Conservation (phyloP, 2,329 filamentous ascomycete genomes). For the Ambrosiella cleistominuta region DNA sequence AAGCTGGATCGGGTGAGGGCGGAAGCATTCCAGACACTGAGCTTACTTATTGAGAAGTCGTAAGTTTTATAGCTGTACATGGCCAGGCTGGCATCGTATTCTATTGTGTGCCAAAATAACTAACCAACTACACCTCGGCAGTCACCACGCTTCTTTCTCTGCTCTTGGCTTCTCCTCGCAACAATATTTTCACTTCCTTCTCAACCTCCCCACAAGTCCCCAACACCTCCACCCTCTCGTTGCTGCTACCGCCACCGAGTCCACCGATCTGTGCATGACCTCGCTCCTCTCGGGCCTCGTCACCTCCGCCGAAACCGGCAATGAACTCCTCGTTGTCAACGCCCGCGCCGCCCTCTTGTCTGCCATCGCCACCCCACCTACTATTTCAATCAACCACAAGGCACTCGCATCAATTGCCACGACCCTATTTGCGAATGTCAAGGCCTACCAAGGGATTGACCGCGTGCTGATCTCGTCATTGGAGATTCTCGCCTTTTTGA, state of each 20-base stretch:
- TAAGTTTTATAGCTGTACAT: constrained; percentile 19
- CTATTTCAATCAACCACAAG: constrained; percentile 6
- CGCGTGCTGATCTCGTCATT: constrained; percentile 58
- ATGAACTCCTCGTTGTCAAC: constrained; percentile 55
- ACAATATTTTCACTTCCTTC: constrained; percentile 38
- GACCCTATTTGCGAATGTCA: constrained; percentile 38
- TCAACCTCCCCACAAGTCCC: constrained; percentile 26
- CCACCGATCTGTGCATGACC: constrained; percentile 26
- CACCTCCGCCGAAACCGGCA: constrained; percentile 60
- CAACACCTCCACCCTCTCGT: constrained; percentile 23
- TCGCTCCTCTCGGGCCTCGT: constrained; percentile 49
- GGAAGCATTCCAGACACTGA: constrained; percentile 40
- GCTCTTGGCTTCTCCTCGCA: constrained; percentile 37
- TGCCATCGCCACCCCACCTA: background rate
- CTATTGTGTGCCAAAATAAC: background rate
- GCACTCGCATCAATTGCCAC: constrained; percentile 28
- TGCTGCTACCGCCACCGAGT: constrained; percentile 19
- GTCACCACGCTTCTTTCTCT: constrained; percentile 21
- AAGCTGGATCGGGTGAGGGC: constrained; percentile 76
- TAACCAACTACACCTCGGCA: constrained; percentile 18
- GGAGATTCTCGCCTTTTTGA: constrained; percentile 59
- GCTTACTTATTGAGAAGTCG: constrained; percentile 27
- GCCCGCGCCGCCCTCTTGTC: constrained; percentile 46
- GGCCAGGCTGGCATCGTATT: too few species aligned
- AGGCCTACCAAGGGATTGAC: constrained; percentile 40